Percentiles rank a stretch among this genome's conserved stretches.
phyloP scores from a whole-genome alignment of 2,329 filamentous ascomycete species.

The Boeremia exigua region DNA sequence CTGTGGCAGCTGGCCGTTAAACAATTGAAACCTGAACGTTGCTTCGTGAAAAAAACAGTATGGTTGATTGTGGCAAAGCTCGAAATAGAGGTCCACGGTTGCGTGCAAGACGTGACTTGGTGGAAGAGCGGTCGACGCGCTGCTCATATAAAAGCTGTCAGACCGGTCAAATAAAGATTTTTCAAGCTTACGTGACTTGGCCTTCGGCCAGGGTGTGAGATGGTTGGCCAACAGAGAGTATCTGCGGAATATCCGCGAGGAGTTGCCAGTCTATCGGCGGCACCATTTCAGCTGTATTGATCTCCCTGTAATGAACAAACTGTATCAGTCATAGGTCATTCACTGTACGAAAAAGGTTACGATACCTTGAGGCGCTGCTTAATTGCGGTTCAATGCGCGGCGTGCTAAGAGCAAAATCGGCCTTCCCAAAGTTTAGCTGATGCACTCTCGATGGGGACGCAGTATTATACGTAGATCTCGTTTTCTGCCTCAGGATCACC shows the following conservation, averaged over 20 bases:
- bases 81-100: conserved; percentile 7
- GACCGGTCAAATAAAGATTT: not conserved
- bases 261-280: too few relatives aligned
- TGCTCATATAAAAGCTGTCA: not conserved
- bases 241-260: too few relatives aligned
- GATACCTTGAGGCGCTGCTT: too few relatives aligned
- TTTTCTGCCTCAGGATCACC: not conserved
- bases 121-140: not conserved
- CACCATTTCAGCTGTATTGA: too few relatives aligned
- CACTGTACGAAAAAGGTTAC: too few relatives aligned
- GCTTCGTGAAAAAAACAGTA: conserved; percentile 16
- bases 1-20: not conserved
- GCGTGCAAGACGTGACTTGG: not conserved
- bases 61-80: conserved; percentile 4
- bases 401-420: too few relatives aligned
- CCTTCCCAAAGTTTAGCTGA: too few relatives aligned
- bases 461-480: not conserved
- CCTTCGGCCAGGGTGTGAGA: not conserved
- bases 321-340: too few relatives aligned
- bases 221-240: not conserved
- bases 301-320: too few relatives aligned
- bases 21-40: conserved; percentile 1
- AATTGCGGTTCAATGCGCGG: too few relatives aligned
- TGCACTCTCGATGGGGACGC: too few relatives aligned
- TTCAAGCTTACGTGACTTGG: not conserved